phyloP scores from a whole-genome alignment of 2,329 filamentous ascomycete genomes.

The Ophiostoma himal-ulmi region DNA sequence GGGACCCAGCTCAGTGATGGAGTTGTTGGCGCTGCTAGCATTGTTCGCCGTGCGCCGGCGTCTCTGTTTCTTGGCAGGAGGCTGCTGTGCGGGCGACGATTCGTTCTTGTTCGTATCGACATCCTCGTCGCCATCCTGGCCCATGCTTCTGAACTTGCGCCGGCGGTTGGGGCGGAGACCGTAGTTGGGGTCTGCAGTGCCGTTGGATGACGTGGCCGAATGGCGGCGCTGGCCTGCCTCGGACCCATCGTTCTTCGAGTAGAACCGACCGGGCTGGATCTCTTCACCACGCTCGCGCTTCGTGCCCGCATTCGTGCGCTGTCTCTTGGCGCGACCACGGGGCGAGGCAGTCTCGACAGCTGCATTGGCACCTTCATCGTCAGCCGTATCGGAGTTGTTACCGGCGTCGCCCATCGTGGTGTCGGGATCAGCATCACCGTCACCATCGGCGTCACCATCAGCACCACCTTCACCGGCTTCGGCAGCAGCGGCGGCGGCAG shows the following conservation, averaged over 20 bases:
- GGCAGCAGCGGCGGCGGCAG: constrained; percentile 13
- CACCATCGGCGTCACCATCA: not conserved
- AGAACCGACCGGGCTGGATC: constrained; percentile 39
- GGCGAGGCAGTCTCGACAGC: constrained; percentile 22
- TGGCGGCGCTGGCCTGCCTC: constrained; percentile 34
- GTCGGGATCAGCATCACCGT: constrained; percentile 5
- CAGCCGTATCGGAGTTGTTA: constrained; percentile 3
- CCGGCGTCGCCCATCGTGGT: not conserved
- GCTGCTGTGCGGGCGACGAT: constrained; percentile 24
- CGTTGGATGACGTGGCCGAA: constrained; percentile 46
- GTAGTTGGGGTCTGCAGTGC: constrained; percentile 45
- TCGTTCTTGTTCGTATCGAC: not conserved
- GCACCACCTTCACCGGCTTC: not conserved
- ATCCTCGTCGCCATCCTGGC: constrained; percentile 31
- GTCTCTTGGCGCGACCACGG: constrained; percentile 24
- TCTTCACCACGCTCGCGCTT: constrained; percentile 27
- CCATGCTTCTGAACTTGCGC: constrained; percentile 35
- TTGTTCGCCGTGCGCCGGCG: constrained; percentile 16
- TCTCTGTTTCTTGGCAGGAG: constrained; percentile 29
- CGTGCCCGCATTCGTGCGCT: constrained; percentile 20
- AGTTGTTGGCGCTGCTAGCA: not conserved
- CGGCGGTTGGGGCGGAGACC: constrained; percentile 52
- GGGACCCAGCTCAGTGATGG: not conserved
- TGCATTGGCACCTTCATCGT: constrained; percentile 19
- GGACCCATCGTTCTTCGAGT: constrained; percentile 22